Base-by-base conservation (phyloP, 331 rosid species). In the Stylosanthes scabra region DNA sequence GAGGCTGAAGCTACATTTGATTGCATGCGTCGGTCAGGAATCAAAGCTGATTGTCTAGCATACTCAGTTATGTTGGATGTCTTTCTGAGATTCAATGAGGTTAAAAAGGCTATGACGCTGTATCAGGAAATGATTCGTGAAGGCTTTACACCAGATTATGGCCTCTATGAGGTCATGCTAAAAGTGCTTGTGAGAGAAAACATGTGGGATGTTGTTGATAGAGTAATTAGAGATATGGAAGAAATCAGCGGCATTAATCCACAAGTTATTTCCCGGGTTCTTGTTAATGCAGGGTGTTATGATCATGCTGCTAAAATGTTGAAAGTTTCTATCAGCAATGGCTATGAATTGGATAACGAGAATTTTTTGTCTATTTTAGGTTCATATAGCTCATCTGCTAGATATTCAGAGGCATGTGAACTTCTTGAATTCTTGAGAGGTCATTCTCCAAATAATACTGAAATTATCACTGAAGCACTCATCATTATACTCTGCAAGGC, bases 1-100 rank as follows among this genome's bases (percentile, higher is more conserved):
- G 91, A 88, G 74, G 97, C 97, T 37, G 90, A 89, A 67, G 92
- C 88, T 72, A 91, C 95, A 7, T 94, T 86, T 83, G 81, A 87
- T 52, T 75, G 86, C 83, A 94, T 94, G 98, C 80, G 83, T 72
- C 80, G 80, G 68, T 86, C 97, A 58, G 97, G 96, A 76, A 91
- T 89, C 66, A 89, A 83, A 85, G 87, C 97, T 5, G 99, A 94
- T 80, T 57, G 64, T 75, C 83, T 91, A 47, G 97, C 95, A 1
- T 94, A 85, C 82, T 94, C 95, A 9, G 93, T 94, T 63, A 89
- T 91, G 95, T 82, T 91, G 81, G 96, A 94, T 87, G 75, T 85
- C 76, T 85, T 85, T 74, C 58, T 94, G 85, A 86, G 93, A 78
- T 88, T 77, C 78, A 91, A 91, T 78, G 98, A 94, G 77, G 80